phyloP scores from a whole-genome alignment of 805 yeast genomes.

The Lipomyces yamadae region DNA sequence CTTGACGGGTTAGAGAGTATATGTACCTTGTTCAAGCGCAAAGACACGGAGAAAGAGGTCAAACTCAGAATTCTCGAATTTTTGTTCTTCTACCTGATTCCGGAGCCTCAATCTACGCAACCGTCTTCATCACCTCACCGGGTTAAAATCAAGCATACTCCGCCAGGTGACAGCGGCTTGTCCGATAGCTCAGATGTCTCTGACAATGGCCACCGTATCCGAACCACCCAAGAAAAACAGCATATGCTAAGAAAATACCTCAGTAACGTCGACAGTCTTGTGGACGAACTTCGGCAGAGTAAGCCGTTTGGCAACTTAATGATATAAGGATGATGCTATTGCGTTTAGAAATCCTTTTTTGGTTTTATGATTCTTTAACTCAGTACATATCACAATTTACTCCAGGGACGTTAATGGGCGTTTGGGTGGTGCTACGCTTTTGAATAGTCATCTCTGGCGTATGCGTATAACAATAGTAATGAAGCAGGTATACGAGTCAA shows the following conservation, averaged over 20 bases:
- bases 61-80: conserved; percentile 71
- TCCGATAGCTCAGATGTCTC: neutral
- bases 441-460: no score
- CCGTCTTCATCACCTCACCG: neutral
- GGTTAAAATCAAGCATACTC: neutral
- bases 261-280: conserved; percentile 54
- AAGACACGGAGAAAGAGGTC: conserved; percentile 54
- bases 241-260: conserved; percentile 50
- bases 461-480: no score
- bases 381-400: neutral
- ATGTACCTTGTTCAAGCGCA: conserved; percentile 53
- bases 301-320: conserved; percentile 54
- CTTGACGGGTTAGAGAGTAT: conserved; percentile 60
- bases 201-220: neutral
- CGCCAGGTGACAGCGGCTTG: neutral
- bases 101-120: conserved; percentile 52
- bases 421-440: no score
- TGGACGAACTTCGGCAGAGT: conserved; percentile 52
- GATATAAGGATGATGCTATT: conserved; percentile 7
- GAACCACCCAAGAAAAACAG: conserved; percentile 54
- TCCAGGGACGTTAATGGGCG: no score
- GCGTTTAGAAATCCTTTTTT: neutral
- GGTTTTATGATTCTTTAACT: neutral
- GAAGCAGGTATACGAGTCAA: no score
- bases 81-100: conserved; percentile 67